Conservation (phyloP, 805 yeast genomes). For the Saccharomycopsis fibuligera region DNA sequence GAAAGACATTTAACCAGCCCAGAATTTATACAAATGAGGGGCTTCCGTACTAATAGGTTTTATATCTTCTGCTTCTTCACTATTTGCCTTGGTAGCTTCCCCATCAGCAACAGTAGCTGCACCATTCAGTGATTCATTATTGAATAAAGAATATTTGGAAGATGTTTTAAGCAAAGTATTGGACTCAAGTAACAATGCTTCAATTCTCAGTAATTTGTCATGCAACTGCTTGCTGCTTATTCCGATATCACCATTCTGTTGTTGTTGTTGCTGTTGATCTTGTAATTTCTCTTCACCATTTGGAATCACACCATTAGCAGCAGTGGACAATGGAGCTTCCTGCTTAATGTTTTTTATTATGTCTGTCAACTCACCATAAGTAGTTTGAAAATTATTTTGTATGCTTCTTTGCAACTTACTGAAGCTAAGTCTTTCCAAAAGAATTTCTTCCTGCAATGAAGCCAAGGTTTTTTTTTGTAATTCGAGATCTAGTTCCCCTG, state of each 20-base stretch:
- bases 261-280: conserved; percentile 7
- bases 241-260: neutral
- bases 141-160: conserved; percentile 13
- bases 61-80: conserved; percentile 32
- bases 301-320: neutral
- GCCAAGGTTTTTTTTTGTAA: conserved; percentile 53
- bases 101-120: neutral
- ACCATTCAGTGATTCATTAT: conserved; percentile 6
- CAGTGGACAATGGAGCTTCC: conserved; percentile 16
- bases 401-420: conserved; percentile 42
- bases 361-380: conserved; percentile 42
- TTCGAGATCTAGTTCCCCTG: conserved; percentile 60
- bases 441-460: conserved; percentile 59
- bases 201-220: conserved; percentile 3
- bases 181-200: conserved; percentile 8
- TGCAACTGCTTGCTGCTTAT: neutral
- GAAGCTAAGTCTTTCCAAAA: conserved; percentile 60
- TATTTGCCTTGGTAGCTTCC: conserved; percentile 22
- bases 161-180: neutral
- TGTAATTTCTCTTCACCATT: neutral
- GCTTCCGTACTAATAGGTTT: conserved; percentile 56
- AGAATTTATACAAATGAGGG: conserved; percentile 58
- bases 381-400: conserved; percentile 25
- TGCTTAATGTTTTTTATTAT: conserved; percentile 28
- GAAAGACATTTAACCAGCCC: conserved; percentile 63